A percentile compares a stretch with the other conserved stretches of the same genome.
phyloP scores from a whole-genome alignment of 1,284 basidiomycete genomes.

The Irpex sp. region DNA sequence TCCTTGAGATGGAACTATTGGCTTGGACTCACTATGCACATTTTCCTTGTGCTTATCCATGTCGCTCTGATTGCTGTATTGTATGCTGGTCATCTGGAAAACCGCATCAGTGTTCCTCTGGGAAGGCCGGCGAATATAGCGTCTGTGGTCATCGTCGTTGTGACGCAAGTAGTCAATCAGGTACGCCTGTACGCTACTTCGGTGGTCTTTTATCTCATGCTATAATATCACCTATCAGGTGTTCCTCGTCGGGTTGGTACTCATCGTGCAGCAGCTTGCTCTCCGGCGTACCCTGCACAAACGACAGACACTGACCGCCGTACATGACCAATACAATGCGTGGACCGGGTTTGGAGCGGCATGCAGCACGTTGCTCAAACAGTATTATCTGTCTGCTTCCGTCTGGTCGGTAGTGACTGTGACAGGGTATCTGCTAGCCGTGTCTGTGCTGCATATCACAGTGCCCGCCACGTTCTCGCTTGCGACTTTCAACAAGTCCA shows the following conservation, averaged over 20 bases:
- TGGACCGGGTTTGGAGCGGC: neutral
- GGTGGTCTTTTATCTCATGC: neutral
- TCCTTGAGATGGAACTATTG: neutral
- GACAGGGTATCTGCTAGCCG: neutral
- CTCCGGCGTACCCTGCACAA: neutral
- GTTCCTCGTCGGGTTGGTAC: neutral
- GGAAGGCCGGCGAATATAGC: neutral
- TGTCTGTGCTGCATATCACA: constrained; percentile 3
- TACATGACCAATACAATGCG: constrained; percentile 3
- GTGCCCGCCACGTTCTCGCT: neutral
- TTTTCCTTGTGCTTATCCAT: neutral
- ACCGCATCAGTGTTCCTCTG: neutral
- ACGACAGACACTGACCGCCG: constrained; percentile 3
- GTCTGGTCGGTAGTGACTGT: neutral
- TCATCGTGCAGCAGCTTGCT: neutral
- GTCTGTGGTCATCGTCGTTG: neutral
- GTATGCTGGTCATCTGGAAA: neutral
- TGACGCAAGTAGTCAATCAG: neutral
- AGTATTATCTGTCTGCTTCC: neutral
- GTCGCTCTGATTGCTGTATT: neutral
- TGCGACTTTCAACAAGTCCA: neutral
- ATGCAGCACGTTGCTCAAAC: neutral
- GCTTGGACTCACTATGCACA: neutral
- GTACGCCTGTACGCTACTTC: neutral
- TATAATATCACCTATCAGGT: neutral